A percentile compares a stretch with the other conserved stretches of the same genome.
phyloP scores from a whole-genome alignment of 257 asterid genomes.

The Nicotiana paniculata region DNA sequence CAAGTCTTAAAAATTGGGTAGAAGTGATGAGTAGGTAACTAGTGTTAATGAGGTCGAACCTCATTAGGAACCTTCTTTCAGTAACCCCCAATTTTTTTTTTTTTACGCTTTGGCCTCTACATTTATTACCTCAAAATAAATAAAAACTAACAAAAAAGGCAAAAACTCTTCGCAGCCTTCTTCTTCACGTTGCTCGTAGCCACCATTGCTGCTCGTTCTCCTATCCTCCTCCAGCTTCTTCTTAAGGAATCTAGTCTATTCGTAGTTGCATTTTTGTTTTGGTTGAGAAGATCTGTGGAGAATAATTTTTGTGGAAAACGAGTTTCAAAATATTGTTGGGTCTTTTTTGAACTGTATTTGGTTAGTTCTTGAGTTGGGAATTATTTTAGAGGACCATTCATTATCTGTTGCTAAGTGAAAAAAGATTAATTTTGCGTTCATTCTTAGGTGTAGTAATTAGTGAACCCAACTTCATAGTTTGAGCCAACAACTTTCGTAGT shows the following conservation, averaged over 20 bases:
- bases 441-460: neutral
- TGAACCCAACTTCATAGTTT: neutral
- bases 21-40: neutral
- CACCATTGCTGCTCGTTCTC: neutral
- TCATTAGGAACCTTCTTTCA: neutral
- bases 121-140: neutral
- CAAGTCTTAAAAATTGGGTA: neutral
- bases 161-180: neutral
- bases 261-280: neutral
- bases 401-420: neutral
- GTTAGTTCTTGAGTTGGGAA: neutral
- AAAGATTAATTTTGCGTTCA: neutral
- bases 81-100: neutral
- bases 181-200: neutral
- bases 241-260: neutral
- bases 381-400: neutral
- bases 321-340: neutral
- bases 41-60: neutral
- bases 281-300: neutral
- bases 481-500: neutral
- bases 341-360: neutral
- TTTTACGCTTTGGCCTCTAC: neutral
- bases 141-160: neutral
- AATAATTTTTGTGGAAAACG: neutral
- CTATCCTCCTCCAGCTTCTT: neutral